Base-by-base conservation (phyloP, 2,329 filamentous ascomycete genomes). In the Stagonosporopsis cucurbitacearum region DNA sequence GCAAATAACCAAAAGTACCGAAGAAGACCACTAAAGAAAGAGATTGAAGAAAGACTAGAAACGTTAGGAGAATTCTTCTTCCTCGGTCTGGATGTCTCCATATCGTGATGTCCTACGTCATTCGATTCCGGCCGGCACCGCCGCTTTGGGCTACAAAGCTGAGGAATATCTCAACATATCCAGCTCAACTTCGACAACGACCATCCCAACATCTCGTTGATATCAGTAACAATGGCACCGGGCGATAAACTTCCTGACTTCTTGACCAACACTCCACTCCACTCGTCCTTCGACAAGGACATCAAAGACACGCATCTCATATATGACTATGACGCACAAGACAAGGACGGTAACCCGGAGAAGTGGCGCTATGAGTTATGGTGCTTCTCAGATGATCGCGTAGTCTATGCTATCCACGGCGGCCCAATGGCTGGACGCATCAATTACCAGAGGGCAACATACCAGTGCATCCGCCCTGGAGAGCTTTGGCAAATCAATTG, bases 301-400 rank as follows among this genome's bases (percentile, higher is more conserved):
- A 78, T 86, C 32, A 75, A 75, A 39, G 77, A 86, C 61, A 77
- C 80, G 2, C 83, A 86, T 58, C 74, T 86, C 1, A 76, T 86
- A 49, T 86, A 86, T 67, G 82, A 86, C 60, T 85, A 86, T 60
- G 76, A 80, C 36, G 82, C 81, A 0, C 69, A 80, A 48, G 79
- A 82, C 54, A 57, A 59, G 2, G 52, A 79, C 1, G 81, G 82
- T 9, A 81, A 81, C 5, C 79, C 82, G 0, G 81, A 85, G 47
- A 86, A 84, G 66, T 86, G 84, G 84, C 79, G 82, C 1, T 86
- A 86, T 62, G 84, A 86, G 57, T 80, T 86, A 65, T 86, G 84
- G 84, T 85, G 85, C 71, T 82, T 82, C 62, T 83, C 79, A n/a
- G 71, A 79, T 17, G 67, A 66, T 50, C 79, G 82, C 4, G 79